Conservation (phyloP, 768 basidiomycete species). For the Termitomyces sp. region DNA sequence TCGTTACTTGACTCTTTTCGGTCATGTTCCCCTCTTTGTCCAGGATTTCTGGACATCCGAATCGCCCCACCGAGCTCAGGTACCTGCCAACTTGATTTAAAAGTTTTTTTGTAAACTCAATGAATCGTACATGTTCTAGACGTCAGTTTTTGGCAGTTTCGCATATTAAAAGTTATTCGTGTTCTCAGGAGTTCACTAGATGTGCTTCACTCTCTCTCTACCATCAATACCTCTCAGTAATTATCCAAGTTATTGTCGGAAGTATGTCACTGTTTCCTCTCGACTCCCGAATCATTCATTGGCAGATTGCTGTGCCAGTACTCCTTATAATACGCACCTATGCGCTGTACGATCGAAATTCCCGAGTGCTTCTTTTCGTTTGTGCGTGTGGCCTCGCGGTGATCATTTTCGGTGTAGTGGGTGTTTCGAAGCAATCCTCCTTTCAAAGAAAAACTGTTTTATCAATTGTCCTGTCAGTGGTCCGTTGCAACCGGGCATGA, state of each 20-base stretch:
- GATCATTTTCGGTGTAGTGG: slow-evolving; percentile 11
- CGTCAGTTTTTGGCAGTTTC: neutral
- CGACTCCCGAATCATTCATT: no score
- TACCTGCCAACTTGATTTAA: neutral
- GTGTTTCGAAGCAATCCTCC: no score
- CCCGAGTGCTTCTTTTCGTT: slow-evolving; percentile 22
- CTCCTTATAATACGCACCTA: slow-evolving; percentile 37
- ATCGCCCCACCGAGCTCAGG: slow-evolving; percentile 19
- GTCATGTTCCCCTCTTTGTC: slow-evolving; percentile 25
- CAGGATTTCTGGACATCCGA: slow-evolving; percentile 28
- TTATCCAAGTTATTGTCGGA: no score
- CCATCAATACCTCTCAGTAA: slow-evolving; percentile 9
- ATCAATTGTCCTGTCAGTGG: no score
- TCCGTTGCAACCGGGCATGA: no score
- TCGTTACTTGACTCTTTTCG: slow-evolving; percentile 28
- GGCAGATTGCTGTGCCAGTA: slow-evolving; percentile 7
- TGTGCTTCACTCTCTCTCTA: slow-evolving; percentile 20
- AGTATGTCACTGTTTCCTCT: no score
- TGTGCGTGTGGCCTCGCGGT: slow-evolving; percentile 21
- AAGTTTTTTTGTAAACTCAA: neutral
- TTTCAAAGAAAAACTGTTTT: no score
- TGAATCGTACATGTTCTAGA: neutral
- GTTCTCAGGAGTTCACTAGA: slow-evolving; percentile 17
- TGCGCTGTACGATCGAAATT: slow-evolving; percentile 33
- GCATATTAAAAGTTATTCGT: neutral